These are phyloP conservation scores for Theobroma grandiflorum DNA, from an alignment of 441 rosid species.

Conservation along the genomic window DNA sequence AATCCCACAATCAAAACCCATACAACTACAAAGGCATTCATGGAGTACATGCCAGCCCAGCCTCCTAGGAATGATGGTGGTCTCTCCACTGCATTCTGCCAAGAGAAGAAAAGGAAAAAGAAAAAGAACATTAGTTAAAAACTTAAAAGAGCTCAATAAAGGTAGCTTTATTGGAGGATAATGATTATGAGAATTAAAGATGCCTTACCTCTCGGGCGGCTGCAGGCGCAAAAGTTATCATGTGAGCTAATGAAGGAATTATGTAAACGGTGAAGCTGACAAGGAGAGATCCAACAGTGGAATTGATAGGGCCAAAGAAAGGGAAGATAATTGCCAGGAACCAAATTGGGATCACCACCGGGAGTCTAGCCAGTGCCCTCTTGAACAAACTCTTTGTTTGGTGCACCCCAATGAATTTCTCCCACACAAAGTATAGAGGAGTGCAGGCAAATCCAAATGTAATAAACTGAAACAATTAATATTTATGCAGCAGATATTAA, in stretches of 20 bases:
- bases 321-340: constrained; percentile 75
- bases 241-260: constrained; percentile 76
- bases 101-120: not conserved
- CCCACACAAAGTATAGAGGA: constrained; percentile 82
- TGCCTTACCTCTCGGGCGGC: constrained; percentile 65
- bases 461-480: constrained; percentile 50
- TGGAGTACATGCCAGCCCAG: constrained; percentile 66
- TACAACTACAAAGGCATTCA: constrained; percentile 66
- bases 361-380: constrained; percentile 70
- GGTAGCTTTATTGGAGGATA: not conserved
- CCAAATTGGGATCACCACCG: constrained; percentile 80
- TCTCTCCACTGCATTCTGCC: constrained; percentile 75
- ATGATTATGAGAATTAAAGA: not conserved
- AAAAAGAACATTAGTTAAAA: not conserved
- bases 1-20: constrained; percentile 81
- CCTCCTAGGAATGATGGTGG: constrained; percentile 67
- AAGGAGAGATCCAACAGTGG: constrained; percentile 77
- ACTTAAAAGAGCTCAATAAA: not conserved
- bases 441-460: constrained; percentile 84
- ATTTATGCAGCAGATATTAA: not conserved
- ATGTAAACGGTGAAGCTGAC: constrained; percentile 83
- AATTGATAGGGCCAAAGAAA: constrained; percentile 80
- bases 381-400: constrained; percentile 63
- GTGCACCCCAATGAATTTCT: constrained; percentile 67
- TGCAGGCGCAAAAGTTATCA: constrained; percentile 74